These are phyloP conservation scores for Venturia carpophila DNA, from an alignment of 2,329 filamentous ascomycete genomes.

Conservation along the genomic window DNA sequence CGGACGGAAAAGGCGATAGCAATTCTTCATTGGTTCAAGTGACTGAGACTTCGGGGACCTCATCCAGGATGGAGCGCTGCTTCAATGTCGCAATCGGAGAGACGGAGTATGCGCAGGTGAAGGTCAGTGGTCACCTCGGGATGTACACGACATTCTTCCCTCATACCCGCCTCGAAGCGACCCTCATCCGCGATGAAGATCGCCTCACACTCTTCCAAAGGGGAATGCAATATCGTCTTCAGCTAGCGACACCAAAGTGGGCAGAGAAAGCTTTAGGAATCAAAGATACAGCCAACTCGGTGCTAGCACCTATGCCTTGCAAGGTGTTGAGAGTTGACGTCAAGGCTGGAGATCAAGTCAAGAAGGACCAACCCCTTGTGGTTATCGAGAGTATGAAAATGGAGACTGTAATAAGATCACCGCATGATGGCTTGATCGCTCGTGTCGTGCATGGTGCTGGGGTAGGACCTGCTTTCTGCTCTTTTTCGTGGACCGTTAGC, in stretches of 20 bases:
- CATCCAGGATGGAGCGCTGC: slow-evolving; percentile 41
- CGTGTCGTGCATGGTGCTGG: slow-evolving; percentile 43
- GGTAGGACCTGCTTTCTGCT: slow-evolving; percentile 26
- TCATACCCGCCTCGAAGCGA: slow-evolving; percentile 69
- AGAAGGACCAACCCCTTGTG: slow-evolving; percentile 78
- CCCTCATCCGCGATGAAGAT: slow-evolving; percentile 57
- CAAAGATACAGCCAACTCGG: slow-evolving; percentile 72
- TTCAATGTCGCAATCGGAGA: slow-evolving; percentile 44
- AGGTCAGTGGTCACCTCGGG: slow-evolving; percentile 35
- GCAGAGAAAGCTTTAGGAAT: slow-evolving; percentile 78
- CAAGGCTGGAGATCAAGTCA: slow-evolving; percentile 68
- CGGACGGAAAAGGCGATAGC: slow-evolving; percentile 35
- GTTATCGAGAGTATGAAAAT: slow-evolving; percentile 55
- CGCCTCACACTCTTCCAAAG: slow-evolving; percentile 71
- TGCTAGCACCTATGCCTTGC: slow-evolving; percentile 93
- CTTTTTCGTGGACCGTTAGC: slow-evolving; percentile 22
- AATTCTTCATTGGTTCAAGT: slow-evolving; percentile 41
- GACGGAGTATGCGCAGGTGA: slow-evolving; percentile 36
- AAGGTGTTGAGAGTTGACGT: slow-evolving; percentile 91
- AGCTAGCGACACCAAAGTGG: slow-evolving; percentile 60
- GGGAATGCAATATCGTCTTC: slow-evolving; percentile 50
- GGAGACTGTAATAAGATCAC: slow-evolving; percentile 48
- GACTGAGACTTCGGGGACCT: slow-evolving; percentile 31
- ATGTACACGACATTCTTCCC: slow-evolving; percentile 61
- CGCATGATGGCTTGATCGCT: slow-evolving; percentile 40